Base-by-base conservation (phyloP, 441 rosid genomes). In the Biscutella auriculata region DNA sequence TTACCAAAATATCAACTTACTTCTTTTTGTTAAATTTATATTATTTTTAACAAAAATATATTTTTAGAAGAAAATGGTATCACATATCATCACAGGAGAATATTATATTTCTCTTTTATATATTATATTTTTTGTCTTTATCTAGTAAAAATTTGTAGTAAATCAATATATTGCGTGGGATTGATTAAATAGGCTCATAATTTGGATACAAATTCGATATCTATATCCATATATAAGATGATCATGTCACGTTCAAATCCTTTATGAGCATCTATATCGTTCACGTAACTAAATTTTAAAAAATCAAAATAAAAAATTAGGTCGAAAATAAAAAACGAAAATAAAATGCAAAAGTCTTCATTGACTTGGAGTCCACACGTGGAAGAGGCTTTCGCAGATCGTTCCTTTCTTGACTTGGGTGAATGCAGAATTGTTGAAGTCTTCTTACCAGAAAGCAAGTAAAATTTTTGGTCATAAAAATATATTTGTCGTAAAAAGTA, bases 331-430 rank as follows among this genome's bases (percentile, higher is more conserved):
- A 14, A 19, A 19, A 19, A 19, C 15, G 17, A 34, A 46, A 19
- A 29, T 11, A 32, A 59, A 34, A 13, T 45, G 6, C 4, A 28
- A 35, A 46, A 35, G 36, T 15, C 26, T 17, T 2, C 37, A 39
- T 13, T 50, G 57, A 39, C 47, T 42, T 13, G 45, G 51, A 59
- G 58, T 17, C 69, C 50, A 63, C 42, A 55, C 8, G 50, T 28
- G 21, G 35, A 23, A 6, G 42, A 21, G 34, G 27, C 51, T 48
- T 57, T 6, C 63, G 44, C 9, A 29, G 63, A 40, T 14, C 16
- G 32, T 53, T 53, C 60, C 9, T 29, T 47, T 30, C 23, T 64
- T 64, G 57, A 55, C 62, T 27, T 26, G 4, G 25, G 10, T 19
- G 43, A 46, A 44, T 39, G 48, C 16, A 42, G 17, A 27, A 27